These are phyloP conservation scores for Alternaria solani DNA, from an alignment of 2,329 filamentous ascomycete genomes.

Conservation along the genomic window DNA sequence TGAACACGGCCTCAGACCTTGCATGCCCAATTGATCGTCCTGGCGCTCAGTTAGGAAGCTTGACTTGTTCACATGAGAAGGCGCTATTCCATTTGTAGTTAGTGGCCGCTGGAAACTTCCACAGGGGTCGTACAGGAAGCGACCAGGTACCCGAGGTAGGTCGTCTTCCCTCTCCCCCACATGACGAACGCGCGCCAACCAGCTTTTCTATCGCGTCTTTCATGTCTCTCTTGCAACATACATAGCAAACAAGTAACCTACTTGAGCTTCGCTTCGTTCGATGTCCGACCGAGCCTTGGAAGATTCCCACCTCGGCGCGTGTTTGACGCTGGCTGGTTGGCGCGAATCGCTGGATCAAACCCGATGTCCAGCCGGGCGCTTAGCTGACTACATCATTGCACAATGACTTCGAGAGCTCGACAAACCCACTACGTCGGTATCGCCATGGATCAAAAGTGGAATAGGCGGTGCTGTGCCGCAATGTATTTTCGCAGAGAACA, in stretches of 20 bases:
- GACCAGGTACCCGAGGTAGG: fast-evolving
- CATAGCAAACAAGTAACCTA: neutral
- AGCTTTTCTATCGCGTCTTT: neutral
- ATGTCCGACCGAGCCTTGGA: neutral
- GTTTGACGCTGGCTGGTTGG: constrained; percentile 4
- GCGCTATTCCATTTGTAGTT: neutral
- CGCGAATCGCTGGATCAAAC: constrained; percentile 12
- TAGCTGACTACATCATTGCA: constrained; percentile 13
- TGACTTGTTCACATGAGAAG: neutral
- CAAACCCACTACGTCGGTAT: neutral
- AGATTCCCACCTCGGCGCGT: neutral
- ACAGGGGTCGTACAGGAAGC: neutral
- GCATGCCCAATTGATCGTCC: too few relatives aligned
- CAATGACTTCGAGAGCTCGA: neutral
- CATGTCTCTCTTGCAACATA: neutral
- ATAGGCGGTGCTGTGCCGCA: too few relatives aligned
- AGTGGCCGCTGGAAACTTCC: fast-evolving
- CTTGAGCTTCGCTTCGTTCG: neutral
- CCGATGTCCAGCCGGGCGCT: constrained; percentile 15
- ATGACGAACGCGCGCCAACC: neutral
- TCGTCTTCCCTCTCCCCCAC: neutral
- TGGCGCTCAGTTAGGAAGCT: too few relatives aligned
- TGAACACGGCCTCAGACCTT: too few relatives aligned
- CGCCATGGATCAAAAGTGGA: too few relatives aligned
- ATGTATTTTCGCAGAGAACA: too few relatives aligned